Evolutionary conservation across 768 basidiomycete genomes (phyloP).

Genomic region (Cystobasidium onofrii): DNA sequence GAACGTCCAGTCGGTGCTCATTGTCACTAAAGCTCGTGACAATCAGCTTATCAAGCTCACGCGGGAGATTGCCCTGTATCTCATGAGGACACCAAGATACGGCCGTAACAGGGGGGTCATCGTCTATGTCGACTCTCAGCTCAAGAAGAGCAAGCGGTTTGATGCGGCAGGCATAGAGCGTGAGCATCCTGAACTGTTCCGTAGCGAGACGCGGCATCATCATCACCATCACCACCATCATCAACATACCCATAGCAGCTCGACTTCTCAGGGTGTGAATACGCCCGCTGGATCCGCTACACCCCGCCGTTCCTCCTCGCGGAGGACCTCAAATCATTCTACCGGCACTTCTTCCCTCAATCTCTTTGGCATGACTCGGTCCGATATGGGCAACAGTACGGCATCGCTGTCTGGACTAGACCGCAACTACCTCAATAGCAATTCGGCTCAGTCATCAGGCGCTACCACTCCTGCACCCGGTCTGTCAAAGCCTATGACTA

Average conservation of each 20-base stretch:
- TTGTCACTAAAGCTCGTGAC: constrained; percentile 95
- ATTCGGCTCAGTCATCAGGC: background rate
- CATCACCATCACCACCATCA: constrained; percentile 30
- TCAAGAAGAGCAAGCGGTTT: constrained; percentile 79
- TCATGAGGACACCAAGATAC: constrained; percentile 55
- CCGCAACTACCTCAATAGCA: background rate
- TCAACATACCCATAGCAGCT: constrained; percentile 47
- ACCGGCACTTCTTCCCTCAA: constrained; percentile 5
- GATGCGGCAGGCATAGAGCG: constrained; percentile 79
- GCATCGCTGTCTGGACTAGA: background rate
- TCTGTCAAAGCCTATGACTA: constrained; percentile 33
- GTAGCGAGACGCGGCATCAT: background rate
- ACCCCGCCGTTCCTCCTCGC: constrained; percentile 4
- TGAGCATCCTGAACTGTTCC: constrained; percentile 79
- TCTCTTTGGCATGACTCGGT: constrained; percentile 22
- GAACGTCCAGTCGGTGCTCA: constrained; percentile 83
- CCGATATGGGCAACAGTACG: background rate
- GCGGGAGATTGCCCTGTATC: constrained; percentile 81
- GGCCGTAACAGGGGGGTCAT: constrained; percentile 18
- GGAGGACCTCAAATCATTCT: background rate
- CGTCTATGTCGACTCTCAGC: constrained; percentile 81
- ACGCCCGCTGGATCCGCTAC: background rate
- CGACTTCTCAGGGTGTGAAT: background rate
- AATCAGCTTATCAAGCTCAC: constrained; percentile 93
- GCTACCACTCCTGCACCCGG: constrained; percentile 12